Evolutionary conservation across 2,329 filamentous ascomycete species (phyloP).

Genomic region (Neonectria punicea): DNA sequence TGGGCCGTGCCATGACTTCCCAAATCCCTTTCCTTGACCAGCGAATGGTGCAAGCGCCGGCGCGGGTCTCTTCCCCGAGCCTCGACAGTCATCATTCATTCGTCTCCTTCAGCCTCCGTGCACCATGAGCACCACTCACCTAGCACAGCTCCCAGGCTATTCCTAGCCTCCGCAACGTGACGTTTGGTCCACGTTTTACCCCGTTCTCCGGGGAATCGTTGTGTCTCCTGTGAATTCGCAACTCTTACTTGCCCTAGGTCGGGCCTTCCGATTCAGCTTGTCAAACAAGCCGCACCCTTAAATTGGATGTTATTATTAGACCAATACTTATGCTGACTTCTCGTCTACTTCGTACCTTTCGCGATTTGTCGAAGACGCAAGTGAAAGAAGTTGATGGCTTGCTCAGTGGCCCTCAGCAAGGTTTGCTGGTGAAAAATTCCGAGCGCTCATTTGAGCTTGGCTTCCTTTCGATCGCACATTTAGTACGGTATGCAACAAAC

Average conservation of each 20-base stretch:
- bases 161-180: constrained; percentile 18
- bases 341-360: not conserved
- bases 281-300: constrained; percentile 12
- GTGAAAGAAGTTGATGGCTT: not conserved
- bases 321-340: not conserved
- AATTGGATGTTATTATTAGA: constrained; percentile 2
- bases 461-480: not conserved
- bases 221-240: constrained; percentile 21
- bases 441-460: not conserved
- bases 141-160: constrained; percentile 17
- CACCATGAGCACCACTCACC: constrained; percentile 9
- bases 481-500: not conserved
- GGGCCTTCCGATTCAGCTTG: constrained; percentile 5
- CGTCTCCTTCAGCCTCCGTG: constrained; percentile 9
- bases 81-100: constrained; percentile 21
- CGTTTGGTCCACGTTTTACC: constrained; percentile 24
- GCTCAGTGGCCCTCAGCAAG: not conserved
- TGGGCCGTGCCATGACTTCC: not conserved
- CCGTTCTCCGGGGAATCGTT: constrained; percentile 7
- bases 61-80: constrained; percentile 13
- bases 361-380: not conserved
- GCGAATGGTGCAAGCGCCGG: constrained; percentile 1
- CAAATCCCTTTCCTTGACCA: not conserved
- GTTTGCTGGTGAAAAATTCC: not conserved
- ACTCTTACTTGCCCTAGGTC: constrained; percentile 19